Base-by-base conservation (phyloP, 208 protist species). In the Phytomonas sp. region DNA sequence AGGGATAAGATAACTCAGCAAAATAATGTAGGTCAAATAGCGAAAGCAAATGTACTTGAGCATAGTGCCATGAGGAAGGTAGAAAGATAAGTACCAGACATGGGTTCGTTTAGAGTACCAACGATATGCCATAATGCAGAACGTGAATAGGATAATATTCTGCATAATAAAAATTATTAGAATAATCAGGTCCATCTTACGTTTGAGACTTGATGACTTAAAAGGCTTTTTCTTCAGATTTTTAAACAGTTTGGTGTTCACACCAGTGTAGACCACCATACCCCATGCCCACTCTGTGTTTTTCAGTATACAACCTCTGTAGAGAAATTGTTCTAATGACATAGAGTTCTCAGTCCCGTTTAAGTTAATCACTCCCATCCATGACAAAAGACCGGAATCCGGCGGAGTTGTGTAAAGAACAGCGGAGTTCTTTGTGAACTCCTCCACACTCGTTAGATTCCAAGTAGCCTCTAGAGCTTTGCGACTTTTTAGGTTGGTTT, bases 221-320 rank as follows among this genome's bases (percentile, higher is more conserved):
- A 80, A 78, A 34, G 84, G 82, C 59, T 82, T 79, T 74, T 89
- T 82, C 76, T 93, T 91, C 42, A 95, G 74, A 67, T 98, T 98
- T 42, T 80, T 84, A 56, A 96, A 89, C 78, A 97, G 84, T 70
- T 98, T 98, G 0, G 94, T 97, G 71, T 97, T 86, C 11, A 83
- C 70, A 37, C 96, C 92, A 0, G 97, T 92, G 75, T 97, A 98
- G 49, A 88, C 76, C n/a, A 97, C 91, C 68, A 97, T 83, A 40
- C 92, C 94, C 82, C 94, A 97, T 12, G 95, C 74, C 83, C 91
- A 97, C 42, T 95, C 81, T 32, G 95, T 98, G 76, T 97, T 98
- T 67, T 86, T 84, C 34, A 98, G 71, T 0, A 94, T 74, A 71
- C 84, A 94, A 52, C 93, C 92, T 31, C 95, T 84, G 68, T 96